Evolutionary conservation across 495 filamentous ascomycete species (phyloP), one percentile per base, ranked within the genome.

Genomic region (Corynascus novoguineensis): DNA sequence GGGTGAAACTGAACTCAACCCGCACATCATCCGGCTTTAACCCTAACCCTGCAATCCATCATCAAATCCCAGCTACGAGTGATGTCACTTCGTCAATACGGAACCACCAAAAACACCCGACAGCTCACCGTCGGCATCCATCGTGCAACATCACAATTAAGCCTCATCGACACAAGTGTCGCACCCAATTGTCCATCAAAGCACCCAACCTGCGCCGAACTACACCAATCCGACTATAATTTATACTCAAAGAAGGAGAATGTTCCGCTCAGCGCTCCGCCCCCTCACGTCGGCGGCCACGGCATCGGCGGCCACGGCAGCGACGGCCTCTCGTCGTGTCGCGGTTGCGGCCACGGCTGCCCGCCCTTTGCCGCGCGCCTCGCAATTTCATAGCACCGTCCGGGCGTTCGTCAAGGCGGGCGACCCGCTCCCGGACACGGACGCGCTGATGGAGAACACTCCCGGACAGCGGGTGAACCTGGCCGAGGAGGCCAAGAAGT

Each of bases 381-480:
- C 41, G 53, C 40, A n/a, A 50, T 87, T 88, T 74, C 81, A 83
- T 75, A 59, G 71, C 63, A 77, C 82, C 32, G 57, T 71, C 11
- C 71, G 66, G 19, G 70, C 68, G 35, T 70, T 74, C 52, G 77
- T 89, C 63, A 70, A 80, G 55, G 75, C 78, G 44, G 84, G 84
- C 58, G 86, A 88, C 66, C 63, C 65, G 47, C 69, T 89, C 24
- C 87, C 87, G 28, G 69, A 79, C 64, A 65, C 87, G 37, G 78
- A 83, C 52, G 70, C 76, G 24, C 77, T 88, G 50, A 75, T 80
- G 60, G 87, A 89, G 71, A 72, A 68, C 66, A 80, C 77, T 4
- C 81, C 81, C 8, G 91, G 88, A 44, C 93, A 89, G 79, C 90
- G 89, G 72, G 83, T 97, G 66, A 93, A 88, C 68, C 78, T 98